Percentiles rank a stretch among this genome's conserved stretches.
Conservation (phyloP, 306 rosid genomes). For the Spatholobus suberectus region DNA sequence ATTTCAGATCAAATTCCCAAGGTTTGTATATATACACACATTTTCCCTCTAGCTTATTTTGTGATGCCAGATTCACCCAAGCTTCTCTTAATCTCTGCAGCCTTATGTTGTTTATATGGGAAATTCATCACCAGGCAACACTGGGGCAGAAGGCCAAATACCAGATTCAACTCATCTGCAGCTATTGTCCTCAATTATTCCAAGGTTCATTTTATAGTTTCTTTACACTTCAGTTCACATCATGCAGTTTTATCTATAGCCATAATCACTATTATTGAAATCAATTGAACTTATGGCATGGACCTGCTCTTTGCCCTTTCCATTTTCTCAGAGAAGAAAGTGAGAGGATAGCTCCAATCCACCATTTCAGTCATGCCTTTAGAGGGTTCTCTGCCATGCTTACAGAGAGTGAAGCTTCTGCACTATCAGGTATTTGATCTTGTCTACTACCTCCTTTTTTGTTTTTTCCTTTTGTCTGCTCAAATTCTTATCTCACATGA, state of each 20-base stretch:
- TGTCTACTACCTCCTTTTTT: background rate
- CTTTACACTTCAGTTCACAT: background rate
- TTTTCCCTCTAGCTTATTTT: background rate
- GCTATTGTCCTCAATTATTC: constrained; percentile 66
- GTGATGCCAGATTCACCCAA: background rate
- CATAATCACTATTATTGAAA: background rate
- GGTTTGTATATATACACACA: constrained; percentile 46
- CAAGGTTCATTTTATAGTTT: constrained; percentile 44
- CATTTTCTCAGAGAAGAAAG: constrained; percentile 61
- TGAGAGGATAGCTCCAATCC: constrained; percentile 62
- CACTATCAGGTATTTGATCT: constrained; percentile 66
- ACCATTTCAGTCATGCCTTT: constrained; percentile 78
- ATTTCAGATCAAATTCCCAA: constrained; percentile 63
- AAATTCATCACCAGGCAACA: constrained; percentile 58
- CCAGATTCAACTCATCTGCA: constrained; percentile 61
- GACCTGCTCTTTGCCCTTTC: background rate
- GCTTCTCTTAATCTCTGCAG: constrained; percentile 48
- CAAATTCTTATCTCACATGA: constrained; percentile 7
- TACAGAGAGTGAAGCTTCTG: constrained; percentile 81
- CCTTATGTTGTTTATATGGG: constrained; percentile 93
- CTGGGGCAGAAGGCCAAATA: constrained; percentile 44
- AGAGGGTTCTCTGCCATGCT: constrained; percentile 95
- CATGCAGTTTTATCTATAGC: background rate
- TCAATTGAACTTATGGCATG: background rate
- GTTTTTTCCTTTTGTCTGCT: constrained; percentile 24